Base-by-base conservation (phyloP, 1,284 basidiomycete genomes). In the Irpex lacteus region DNA sequence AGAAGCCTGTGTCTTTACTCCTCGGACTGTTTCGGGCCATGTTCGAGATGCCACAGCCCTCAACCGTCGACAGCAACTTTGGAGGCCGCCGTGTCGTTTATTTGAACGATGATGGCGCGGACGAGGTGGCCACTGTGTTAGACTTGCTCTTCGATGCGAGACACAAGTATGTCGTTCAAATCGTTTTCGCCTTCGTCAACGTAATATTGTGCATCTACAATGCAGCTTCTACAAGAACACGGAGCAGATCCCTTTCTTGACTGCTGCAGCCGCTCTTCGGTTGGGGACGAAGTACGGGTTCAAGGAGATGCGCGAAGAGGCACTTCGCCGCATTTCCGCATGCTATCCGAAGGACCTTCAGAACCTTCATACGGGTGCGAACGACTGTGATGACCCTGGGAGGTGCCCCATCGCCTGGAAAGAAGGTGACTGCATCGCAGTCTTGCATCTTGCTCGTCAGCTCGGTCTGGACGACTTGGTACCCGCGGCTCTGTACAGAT, bases 121-220 rank as follows among this genome's bases (percentile, higher is more conserved):
- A 61, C n/a, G 66, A 67, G n/a, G n/a, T 66, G 15, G 60, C 59
- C 6, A 47, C 59, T 58, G n/a, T 67, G 18, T 38, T 67, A 18
- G 52, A 57, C 21, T 44, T 61, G 5, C 11, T 37, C 15, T 54
- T 53, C 36, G n/a, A 36, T 18, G 7, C 4, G 7, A 32, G 53
- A 53, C n/a, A 40, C 50, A 55, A 34, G n/a, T 55, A 19, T 19
- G 37, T 15, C 26, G 26, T 4, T 26, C 26, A 26, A 26, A 26
- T 26, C 26, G 26, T 26, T 26, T 26, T 26, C 26, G 26, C 26
- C 26, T 26, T 26, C 26, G 26, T 26, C 26, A 26, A 26, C 4
- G 26, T 26, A 26, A 26, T 26, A 26, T 26, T 26, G 26, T 26
- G 36, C 47, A 26, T 26, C 26, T 26, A 26, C 21, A n/a, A 49